phyloP scores from a whole-genome alignment of 306 rosid species.

The Luffa aegyptiaca region DNA sequence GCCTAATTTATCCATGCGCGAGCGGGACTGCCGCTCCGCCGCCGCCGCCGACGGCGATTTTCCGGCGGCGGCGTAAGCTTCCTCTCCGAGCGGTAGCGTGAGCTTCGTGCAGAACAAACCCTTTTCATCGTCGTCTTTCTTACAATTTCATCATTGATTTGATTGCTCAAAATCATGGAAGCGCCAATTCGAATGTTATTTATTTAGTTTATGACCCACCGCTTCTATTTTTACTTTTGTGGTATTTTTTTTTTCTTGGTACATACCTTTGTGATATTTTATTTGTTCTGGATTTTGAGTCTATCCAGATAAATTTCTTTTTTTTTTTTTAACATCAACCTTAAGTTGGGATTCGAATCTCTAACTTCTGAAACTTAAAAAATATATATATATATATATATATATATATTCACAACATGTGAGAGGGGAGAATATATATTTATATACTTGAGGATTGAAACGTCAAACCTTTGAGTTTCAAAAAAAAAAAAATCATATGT shows the following conservation, averaged over 20 bases:
- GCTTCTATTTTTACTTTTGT: neutral
- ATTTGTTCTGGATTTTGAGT: too few species aligned
- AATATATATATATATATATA: too few species aligned
- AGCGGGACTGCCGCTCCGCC: neutral
- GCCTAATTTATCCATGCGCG: conserved; percentile 2
- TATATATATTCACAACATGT: too few species aligned
- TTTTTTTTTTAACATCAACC: too few species aligned
- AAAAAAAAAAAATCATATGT: too few species aligned
- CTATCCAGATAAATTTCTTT: too few species aligned
- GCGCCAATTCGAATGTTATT: neutral
- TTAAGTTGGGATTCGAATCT: too few species aligned
- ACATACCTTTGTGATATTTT: neutral
- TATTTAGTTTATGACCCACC: neutral
- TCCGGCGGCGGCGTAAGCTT: neutral
- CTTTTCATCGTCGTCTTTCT: neutral
- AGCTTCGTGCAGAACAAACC: neutral
- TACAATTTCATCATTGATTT: conserved; percentile 2
- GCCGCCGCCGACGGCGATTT: neutral
- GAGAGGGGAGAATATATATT: too few species aligned
- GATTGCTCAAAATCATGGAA: conserved; percentile 1
- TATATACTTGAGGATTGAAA: too few species aligned
- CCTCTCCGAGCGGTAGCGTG: neutral
- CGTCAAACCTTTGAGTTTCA: too few species aligned
- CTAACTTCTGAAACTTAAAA: too few species aligned
- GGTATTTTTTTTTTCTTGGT: neutral